Conservation (phyloP, 345 rosid genomes). For the Rhodomyrtus tomentosa region DNA sequence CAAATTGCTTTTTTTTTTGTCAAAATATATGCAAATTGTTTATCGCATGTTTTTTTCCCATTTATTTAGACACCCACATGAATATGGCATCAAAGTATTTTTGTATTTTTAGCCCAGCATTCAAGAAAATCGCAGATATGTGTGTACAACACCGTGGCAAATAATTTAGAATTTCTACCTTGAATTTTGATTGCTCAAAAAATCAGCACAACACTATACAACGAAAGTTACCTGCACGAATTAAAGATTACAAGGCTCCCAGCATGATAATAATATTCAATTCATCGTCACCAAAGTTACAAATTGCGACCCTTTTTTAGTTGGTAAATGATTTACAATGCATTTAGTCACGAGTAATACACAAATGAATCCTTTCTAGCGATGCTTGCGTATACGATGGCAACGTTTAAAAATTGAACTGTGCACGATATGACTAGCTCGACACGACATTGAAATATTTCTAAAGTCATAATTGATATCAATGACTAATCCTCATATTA, state of each 20-base stretch:
- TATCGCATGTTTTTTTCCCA: background rate
- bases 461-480: background rate
- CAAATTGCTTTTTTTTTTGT: background rate
- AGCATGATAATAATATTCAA: background rate
- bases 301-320: background rate
- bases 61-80: background rate
- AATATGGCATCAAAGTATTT: background rate
- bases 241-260: background rate
- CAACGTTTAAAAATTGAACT: background rate
- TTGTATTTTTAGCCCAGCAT: background rate
- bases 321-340: background rate
- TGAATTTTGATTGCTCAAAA: fast-evolving
- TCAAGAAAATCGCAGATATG: background rate
- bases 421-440: background rate
- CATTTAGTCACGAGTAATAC: background rate
- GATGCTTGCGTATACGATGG: background rate
- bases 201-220: background rate
- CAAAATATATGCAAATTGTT: background rate
- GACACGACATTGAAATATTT: background rate
- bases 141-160: background rate
- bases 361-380: fast-evolving
- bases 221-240: background rate
- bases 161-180: fast-evolving
- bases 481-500: background rate
- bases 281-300: background rate